phyloP scores from a whole-genome alignment of 257 asterid genomes.

The Nicotiana tabacum region DNA sequence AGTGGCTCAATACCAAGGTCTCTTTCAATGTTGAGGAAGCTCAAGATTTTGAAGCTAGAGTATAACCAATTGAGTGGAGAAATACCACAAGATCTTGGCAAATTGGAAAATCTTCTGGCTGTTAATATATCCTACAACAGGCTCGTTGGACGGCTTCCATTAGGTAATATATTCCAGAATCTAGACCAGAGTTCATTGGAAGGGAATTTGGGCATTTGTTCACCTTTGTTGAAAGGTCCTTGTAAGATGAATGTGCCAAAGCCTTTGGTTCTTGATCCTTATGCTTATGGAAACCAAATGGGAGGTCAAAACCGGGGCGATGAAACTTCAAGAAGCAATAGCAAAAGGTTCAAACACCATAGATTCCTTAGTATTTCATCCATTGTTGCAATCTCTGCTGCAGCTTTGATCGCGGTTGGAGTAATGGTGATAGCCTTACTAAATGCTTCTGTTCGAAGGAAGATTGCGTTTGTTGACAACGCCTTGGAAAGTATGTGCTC shows the following conservation, averaged over 20 bases:
- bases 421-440: conserved; percentile 57
- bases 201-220: conserved; percentile 85
- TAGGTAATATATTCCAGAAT: conserved; percentile 60
- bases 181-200: conserved; percentile 65
- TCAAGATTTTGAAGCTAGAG: conserved; percentile 80
- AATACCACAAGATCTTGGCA: conserved; percentile 74
- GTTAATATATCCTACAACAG: conserved; percentile 76
- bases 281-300: conserved; percentile 54
- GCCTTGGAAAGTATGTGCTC: conserved; percentile 91
- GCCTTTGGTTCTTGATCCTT: conserved; percentile 88
- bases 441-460: conserved; percentile 68
- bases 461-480: conserved; percentile 48
- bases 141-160: conserved; percentile 79
- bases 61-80: conserved; percentile 78
- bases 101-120: conserved; percentile 68
- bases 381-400: conserved; percentile 82
- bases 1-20: conserved; percentile 70
- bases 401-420: conserved; percentile 57
- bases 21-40: conserved; percentile 58
- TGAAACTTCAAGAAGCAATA: conserved; percentile 16
- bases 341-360: conserved; percentile 26
- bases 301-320: conserved; percentile 24
- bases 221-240: conserved; percentile 76
- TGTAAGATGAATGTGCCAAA: conserved; percentile 77
- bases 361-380: conserved; percentile 76